Base-by-base conservation (phyloP, 345 rosid species). In the Orychophragmus violaceus region DNA sequence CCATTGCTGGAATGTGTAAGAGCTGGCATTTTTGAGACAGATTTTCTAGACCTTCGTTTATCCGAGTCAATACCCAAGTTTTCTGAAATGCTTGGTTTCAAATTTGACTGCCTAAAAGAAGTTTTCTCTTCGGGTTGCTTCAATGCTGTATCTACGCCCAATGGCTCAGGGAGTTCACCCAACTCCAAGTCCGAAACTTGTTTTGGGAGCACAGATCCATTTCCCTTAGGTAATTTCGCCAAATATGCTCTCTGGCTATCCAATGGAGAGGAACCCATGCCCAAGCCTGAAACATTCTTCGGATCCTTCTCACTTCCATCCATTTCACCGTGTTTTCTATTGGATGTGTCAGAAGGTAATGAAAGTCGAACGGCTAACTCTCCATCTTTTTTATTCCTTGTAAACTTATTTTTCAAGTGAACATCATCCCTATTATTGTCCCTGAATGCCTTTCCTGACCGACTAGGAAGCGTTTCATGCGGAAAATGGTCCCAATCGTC, bases 101-200 rank as follows among this genome's bases (percentile, higher is more conserved):
- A 76, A 59, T 76, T 89, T 48, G 78, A 72, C 80, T 65, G 85
- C 61, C 82, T 86, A 59, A 80, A 78, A 11, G 88, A 83, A 72
- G 78, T 70, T 70, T 83, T 90, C 68, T 84, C 84, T 59, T 88
- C 96, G 37, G 74, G 69, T 60, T 77, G 85, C 82, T 78, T 85
- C 69, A 66, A 80, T 69, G 41, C 44, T 33, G 76, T 79, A 72
- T 76, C 79, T 68, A 82, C 89, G 24, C 83, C 96, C 52, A 73
- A 46, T 64, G 90, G 81, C 67, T 87, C 95, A 28, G 90, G 96
- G 57, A 90, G 85, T 78, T 93, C 98, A 74, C 98, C 98, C 59
- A 90, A 75, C 84, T 93, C 98, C 85, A 93, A 80, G 68, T 86
- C 92, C 21, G 95, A 82, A 65, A 78, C 74, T 80, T 87, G 95